phyloP scores from a whole-genome alignment of 305 asterid species.

The Plantago coronopus region DNA sequence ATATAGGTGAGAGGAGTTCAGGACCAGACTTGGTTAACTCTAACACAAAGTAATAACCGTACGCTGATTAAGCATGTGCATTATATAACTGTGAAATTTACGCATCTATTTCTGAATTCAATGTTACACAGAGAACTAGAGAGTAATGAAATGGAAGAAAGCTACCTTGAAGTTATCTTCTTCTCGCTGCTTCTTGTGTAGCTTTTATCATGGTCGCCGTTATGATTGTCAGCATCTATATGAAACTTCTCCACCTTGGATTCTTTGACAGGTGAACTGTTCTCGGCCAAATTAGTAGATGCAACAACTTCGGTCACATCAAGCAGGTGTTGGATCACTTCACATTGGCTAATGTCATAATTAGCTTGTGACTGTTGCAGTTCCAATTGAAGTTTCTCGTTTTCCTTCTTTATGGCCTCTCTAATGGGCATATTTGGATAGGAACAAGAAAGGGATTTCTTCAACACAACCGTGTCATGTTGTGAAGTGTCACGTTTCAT shows the following conservation, averaged over 20 bases:
- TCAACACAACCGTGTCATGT: slow-evolving; percentile 52
- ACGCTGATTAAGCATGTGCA: neutral
- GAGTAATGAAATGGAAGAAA: slow-evolving; percentile 10
- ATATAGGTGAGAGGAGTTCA: slow-evolving; percentile 2
- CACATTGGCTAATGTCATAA: slow-evolving; percentile 72
- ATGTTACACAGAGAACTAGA: neutral
- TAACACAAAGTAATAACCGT: neutral
- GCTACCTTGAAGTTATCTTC: slow-evolving; percentile 56
- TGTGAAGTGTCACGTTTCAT: slow-evolving; percentile 65
- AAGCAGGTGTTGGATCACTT: slow-evolving; percentile 82
- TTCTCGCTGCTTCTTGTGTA: slow-evolving; percentile 42
- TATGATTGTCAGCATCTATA: slow-evolving; percentile 32
- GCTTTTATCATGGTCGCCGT: slow-evolving; percentile 28
- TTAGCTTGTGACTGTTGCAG: slow-evolving; percentile 76
- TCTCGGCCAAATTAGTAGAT: slow-evolving; percentile 43
- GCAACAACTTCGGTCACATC: slow-evolving; percentile 82
- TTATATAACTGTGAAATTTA: neutral
- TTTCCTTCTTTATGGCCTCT: slow-evolving; percentile 71
- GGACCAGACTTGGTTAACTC: neutral
- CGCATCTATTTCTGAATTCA: neutral
- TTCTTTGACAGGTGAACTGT: slow-evolving; percentile 35
- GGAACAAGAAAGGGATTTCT: slow-evolving; percentile 75
- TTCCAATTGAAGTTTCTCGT: slow-evolving; percentile 77
- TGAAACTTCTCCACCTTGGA: slow-evolving; percentile 43
- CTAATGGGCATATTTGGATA: slow-evolving; percentile 62